Evolutionary conservation across 768 basidiomycete genomes (phyloP), one percentile per base, ranked within the genome.

Genomic region (Piloderma croceum): DNA sequence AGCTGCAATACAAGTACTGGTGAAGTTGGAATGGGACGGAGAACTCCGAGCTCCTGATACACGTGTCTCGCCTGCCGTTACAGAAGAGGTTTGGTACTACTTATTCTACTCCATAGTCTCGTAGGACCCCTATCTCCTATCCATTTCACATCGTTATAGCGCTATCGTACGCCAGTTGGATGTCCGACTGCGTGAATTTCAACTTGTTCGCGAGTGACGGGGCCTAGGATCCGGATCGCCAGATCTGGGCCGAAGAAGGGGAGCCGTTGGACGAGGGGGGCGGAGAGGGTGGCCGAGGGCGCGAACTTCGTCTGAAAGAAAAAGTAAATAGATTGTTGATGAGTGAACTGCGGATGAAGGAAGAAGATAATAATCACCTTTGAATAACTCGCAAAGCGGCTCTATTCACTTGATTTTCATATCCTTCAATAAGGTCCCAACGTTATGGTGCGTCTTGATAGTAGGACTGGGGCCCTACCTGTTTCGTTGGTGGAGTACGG

Each of bases 361-460:
- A 17, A n/a, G 17, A 5, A 36, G 25, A 20, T n/a, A 44, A 22
- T 35, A 3, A n/a, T 34, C 32, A 90, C 94, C 96, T 72, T 99
- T 98, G 80, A 99, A 99, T 13, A 99, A 73, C 68, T 98, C 96
- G 24, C 96, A 75, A 25, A 99, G 68, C 15, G 96, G 96, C 66
- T 99, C 96, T 50, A 99, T 98, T 36, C 98, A 74, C 69, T 98
- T 98, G 53, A 99, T 75, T 63, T 91, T 96, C 96, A 98, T 99
- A 64, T 98, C 85, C 58, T 86, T 88, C 45, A 97, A 73, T 38
- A 99, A 69, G 3, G 94, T 94, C 21, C 96, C 96, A 49, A 98
- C 96, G 51, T 99, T 99, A 62, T 98, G 96, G 61, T 99, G 96
- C 3, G 96, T 98, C 74, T 99, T 99, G 73, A 99, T 99, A 7